phyloP scores from a whole-genome alignment of 768 basidiomycete species.

The Lanmaoa rubissima region DNA sequence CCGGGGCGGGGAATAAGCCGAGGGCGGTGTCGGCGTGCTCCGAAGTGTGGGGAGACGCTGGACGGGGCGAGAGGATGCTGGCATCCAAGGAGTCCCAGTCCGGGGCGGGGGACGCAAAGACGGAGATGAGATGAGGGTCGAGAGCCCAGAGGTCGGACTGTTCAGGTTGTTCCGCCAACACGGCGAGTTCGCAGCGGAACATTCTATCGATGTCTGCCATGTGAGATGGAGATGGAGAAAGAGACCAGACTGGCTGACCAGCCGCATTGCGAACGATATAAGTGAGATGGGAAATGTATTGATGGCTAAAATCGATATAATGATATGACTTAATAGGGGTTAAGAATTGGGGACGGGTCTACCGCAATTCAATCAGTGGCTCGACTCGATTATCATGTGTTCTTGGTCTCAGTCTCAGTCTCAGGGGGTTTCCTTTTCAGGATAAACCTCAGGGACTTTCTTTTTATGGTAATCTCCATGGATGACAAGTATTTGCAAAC shows the following conservation, averaged over 20 bases:
- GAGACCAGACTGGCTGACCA: neutral
- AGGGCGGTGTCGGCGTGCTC: neutral
- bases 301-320: conserved; percentile 2
- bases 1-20: conserved; percentile 12
- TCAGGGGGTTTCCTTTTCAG: conserved; percentile 13
- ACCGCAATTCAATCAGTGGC: neutral
- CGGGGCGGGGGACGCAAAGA: neutral
- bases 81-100: conserved; percentile 1
- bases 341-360: no score
- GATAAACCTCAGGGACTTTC: neutral
- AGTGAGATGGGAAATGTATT: conserved; percentile 14
- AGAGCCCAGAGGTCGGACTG: conserved; percentile 8
- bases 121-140: neutral
- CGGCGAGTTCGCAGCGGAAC: conserved; percentile 20
- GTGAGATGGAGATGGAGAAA: neutral
- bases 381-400: neutral
- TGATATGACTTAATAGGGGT: no score
- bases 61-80: neutral
- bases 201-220: conserved; percentile 28
- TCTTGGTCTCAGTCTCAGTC: neutral
- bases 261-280: conserved; percentile 20
- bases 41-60: neutral
- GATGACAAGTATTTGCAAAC: neutral
- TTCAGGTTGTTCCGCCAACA: conserved; percentile 5
- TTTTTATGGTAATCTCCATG: conserved; percentile 1